Evolutionary conservation across 345 rosid species (phyloP).

Genomic region (Melaleuca alternifolia): DNA sequence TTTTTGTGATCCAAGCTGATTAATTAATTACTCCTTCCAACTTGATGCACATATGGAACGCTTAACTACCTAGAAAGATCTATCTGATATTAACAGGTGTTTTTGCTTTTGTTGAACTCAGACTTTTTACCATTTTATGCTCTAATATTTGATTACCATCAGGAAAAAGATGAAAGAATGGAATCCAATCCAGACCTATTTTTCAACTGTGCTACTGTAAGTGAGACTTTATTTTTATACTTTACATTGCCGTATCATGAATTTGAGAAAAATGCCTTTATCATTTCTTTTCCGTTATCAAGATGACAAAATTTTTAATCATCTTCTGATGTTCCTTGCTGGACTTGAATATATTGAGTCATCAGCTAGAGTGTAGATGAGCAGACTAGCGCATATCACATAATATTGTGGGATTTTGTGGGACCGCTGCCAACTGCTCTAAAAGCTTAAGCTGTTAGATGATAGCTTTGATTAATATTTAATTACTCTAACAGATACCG

Average conservation of each 20-base stretch:
- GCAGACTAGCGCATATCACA: background rate
- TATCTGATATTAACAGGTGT: background rate
- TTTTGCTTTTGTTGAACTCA: background rate
- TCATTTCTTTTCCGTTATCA: background rate
- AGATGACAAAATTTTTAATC: background rate
- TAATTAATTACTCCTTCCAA: background rate
- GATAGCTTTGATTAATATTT: too few species aligned
- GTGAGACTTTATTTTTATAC: constrained; percentile 3
- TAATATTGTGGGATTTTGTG: too few species aligned
- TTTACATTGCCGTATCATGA: background rate
- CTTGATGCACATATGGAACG: background rate
- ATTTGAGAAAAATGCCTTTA: background rate
- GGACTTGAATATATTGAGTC: background rate
- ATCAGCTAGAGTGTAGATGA: background rate
- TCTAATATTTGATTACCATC: constrained; percentile 11
- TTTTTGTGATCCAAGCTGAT: background rate
- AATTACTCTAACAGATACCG: too few species aligned
- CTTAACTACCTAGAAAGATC: background rate
- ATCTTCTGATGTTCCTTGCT: background rate
- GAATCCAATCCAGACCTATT: constrained; percentile 60
- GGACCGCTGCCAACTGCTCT: too few species aligned
- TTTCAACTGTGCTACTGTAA: constrained; percentile 64
- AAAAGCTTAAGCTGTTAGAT: too few species aligned
- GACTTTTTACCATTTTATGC: background rate
- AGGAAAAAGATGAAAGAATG: constrained; percentile 67